Evolutionary conservation across 805 yeast genomes (phyloP), one percentile per base, ranked within the genome.

Genomic region (Danielia reshetovae): DNA sequence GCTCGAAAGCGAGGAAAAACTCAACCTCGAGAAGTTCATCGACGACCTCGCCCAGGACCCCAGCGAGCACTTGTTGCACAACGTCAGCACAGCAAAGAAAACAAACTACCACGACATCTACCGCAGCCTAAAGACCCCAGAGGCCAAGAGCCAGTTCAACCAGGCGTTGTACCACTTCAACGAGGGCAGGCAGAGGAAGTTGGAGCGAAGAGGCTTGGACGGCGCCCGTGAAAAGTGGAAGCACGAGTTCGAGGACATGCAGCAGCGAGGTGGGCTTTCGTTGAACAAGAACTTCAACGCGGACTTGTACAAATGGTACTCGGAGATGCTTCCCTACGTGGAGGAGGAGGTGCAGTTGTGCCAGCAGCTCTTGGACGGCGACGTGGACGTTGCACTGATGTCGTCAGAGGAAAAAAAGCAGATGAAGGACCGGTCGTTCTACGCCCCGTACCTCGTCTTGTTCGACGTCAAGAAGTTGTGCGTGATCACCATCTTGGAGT

Each of bases 221-320:
- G 89, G 90, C 1, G 95, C 97, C 0, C 77, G 75, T 43, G 86
- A 81, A 50, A 82, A 85, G 56, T 90, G 98, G 98, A 81, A 77
- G 54, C 81, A 79, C 46, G 89, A 81, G 43, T 82, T 75, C 47
- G 94, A 86, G 48, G 78, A 75, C 34, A 70, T 78, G 51, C 67
- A 68, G 38, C 68, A 71, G 30, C 70, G 81, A 45, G 86, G 86
- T 15, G 77, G 70, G 9, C 52, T 74, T 34, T 56, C 76, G 4
- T 57, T 78, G 24, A 74, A 77, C 29, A 74, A 77, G 38, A 72
- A 77, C 9, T 63, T 89, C 25, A 88, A 87, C 39, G 80, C 79
- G 1, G 79, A 79, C 45, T 62, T 93, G 25, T 93, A 87, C 76
- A 75, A 76, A 39, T 93, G 98, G 98, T 81, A 82, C 45, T 70